Conservation (phyloP, 768 basidiomycete genomes). For the Rhodocollybia butyracea region DNA sequence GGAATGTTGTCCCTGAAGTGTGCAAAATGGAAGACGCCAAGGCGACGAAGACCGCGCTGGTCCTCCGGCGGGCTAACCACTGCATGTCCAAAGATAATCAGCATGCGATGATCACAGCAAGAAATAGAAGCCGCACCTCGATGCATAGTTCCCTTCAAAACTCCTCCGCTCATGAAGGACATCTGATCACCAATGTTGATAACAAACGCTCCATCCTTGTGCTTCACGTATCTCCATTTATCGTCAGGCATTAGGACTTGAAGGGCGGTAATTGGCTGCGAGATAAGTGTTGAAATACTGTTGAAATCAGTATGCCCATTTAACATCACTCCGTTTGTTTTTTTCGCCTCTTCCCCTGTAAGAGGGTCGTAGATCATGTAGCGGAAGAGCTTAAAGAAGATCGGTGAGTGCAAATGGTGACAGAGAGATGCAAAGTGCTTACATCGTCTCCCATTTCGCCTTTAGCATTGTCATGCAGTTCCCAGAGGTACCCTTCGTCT, state of each 20-base stretch:
- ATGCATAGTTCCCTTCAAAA: conserved; percentile 33
- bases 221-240: conserved; percentile 32
- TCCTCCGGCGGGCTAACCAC: conserved; percentile 31
- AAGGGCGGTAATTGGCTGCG: conserved; percentile 31
- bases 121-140: conserved; percentile 20
- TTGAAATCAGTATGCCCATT: conserved; percentile 34
- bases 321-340: conserved; percentile 33
- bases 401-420: too few relatives aligned
- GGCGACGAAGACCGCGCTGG: conserved; percentile 24
- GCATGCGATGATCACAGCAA: neutral
- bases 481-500: conserved; percentile 29
- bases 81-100: conserved; percentile 1
- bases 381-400: conserved; percentile 9
- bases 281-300: conserved; percentile 28
- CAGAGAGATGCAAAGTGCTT: conserved; percentile 1
- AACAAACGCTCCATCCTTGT: conserved; percentile 27
- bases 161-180: conserved; percentile 31
- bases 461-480: conserved; percentile 22
- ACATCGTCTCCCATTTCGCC: conserved; percentile 28
- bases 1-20: conserved; percentile 25
- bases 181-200: conserved; percentile 35
- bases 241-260: conserved; percentile 34
- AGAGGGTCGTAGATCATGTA: conserved; percentile 36
- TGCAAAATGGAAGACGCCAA: conserved; percentile 33
- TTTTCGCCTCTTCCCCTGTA: conserved; percentile 22